phyloP scores from a whole-genome alignment of 2,329 filamentous ascomycete species.

The Pseudogymnoascus sp. region DNA sequence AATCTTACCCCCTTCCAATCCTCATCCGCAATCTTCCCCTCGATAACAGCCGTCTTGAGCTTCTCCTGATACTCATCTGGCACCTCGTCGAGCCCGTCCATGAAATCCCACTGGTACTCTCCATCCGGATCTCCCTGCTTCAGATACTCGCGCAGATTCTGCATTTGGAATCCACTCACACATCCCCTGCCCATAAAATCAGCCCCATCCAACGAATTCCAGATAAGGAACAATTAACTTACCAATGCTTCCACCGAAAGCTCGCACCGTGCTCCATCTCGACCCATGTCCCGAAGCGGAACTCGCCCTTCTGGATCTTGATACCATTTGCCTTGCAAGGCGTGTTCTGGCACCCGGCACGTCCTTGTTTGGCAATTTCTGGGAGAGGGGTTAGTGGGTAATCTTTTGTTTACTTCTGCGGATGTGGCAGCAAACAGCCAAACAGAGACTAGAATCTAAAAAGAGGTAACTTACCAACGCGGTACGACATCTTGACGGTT shows the following conservation, averaged over 20 bases:
- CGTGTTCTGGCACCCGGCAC: conserved; percentile 66
- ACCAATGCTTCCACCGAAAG: conserved; percentile 87
- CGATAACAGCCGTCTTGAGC: conserved; percentile 61
- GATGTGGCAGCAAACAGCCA: background rate
- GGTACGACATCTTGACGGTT: conserved; percentile 27
- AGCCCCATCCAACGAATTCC: background rate
- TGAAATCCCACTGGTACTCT: conserved; percentile 30
- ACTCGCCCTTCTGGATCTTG: conserved; percentile 73
- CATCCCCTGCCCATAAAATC: conserved; percentile 63
- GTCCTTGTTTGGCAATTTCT: conserved; percentile 67
- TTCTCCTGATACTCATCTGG: conserved; percentile 64
- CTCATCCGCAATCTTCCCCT: conserved; percentile 75
- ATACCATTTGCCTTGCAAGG: conserved; percentile 62
- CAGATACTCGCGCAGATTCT: conserved; percentile 55
- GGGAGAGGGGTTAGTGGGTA: conserved; percentile 8
- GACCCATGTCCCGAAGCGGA: conserved; percentile 72
- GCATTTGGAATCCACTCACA: conserved; percentile 68
- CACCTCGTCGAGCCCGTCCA: conserved; percentile 57
- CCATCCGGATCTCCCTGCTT: conserved; percentile 46
- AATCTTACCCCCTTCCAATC: conserved; percentile 81
- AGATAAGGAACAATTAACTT: conserved; percentile 28
- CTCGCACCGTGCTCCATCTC: conserved; percentile 51
- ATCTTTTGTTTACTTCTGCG: background rate
- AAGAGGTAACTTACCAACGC: conserved; percentile 28
- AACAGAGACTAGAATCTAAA: background rate